These are phyloP conservation scores for Saitozyma sp. DNA, from an alignment of 768 basidiomycete species.

Conservation along the genomic window DNA sequence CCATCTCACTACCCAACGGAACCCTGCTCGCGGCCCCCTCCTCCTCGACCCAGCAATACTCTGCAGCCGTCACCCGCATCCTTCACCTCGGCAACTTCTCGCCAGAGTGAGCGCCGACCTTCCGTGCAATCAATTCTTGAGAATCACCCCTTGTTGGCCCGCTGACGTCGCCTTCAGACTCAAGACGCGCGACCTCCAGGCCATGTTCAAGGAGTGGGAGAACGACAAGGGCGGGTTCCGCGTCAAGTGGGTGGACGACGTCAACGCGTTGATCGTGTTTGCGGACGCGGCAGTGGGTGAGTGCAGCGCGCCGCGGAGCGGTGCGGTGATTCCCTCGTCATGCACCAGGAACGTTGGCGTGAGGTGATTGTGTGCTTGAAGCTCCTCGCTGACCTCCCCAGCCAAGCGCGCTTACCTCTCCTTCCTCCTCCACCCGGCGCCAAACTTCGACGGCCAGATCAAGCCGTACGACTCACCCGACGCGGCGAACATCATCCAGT, in stretches of 20 bases:
- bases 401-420: slow-evolving; percentile 94
- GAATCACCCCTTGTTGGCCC: not conserved
- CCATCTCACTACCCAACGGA: slow-evolving; percentile 49
- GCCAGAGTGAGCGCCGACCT: slow-evolving; percentile 59
- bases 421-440: slow-evolving; percentile 77
- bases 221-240: slow-evolving; percentile 85
- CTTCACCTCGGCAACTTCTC: slow-evolving; percentile 88
- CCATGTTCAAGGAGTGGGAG: slow-evolving; percentile 87
- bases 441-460: slow-evolving; percentile 56
- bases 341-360: no score
- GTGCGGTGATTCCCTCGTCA: not conserved
- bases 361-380: no score
- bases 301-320: slow-evolving; percentile 49
- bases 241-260: slow-evolving; percentile 99
- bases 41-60: slow-evolving; percentile 56
- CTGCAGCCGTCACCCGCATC: slow-evolving; percentile 94
- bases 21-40: slow-evolving; percentile 44
- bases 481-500: slow-evolving; percentile 63
- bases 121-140: not conserved
- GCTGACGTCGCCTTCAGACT: slow-evolving; percentile 53
- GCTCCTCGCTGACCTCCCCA: slow-evolving; percentile 44
- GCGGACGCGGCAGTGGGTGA: slow-evolving; percentile 83
- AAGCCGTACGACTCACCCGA: slow-evolving; percentile 93
- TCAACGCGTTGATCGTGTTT: slow-evolving; percentile 91
- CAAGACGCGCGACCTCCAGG: slow-evolving; percentile 95